A percentile compares a stretch with the other conserved stretches of the same genome.
phyloP scores from a whole-genome alignment of 495 filamentous ascomycete species.

The Podospora pseudocomata region DNA sequence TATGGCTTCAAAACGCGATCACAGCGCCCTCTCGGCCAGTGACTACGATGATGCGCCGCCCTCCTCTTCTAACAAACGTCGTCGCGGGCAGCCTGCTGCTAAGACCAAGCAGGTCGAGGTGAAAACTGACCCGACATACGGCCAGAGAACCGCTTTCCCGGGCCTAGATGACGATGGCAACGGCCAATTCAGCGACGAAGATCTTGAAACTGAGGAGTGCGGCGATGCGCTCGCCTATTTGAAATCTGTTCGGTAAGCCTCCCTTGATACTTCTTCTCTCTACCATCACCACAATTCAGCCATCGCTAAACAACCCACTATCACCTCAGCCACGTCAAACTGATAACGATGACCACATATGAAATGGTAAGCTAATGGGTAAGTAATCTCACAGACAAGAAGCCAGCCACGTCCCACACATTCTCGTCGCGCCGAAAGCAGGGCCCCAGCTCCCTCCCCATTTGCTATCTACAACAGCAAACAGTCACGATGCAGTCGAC shows the following conservation, averaged over 20 bases:
- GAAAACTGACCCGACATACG: conserved; percentile 61
- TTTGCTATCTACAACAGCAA: conserved; percentile 21
- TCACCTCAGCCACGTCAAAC: conserved; percentile 17
- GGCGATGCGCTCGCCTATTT: conserved; percentile 70
- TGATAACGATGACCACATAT: conserved; percentile 11
- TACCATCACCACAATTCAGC: conserved; percentile 19
- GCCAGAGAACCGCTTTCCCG: conserved; percentile 74
- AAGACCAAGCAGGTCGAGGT: conserved; percentile 26
- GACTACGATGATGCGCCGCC: conserved; percentile 13
- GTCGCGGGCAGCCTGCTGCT: conserved; percentile 19
- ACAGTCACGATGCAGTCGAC: conserved; percentile 29
- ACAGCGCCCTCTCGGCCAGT: conserved; percentile 9
- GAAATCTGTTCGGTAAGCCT: conserved; percentile 71
- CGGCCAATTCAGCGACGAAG: conserved; percentile 39
- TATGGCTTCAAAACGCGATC: conserved; percentile 35
- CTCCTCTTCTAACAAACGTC: conserved; percentile 29
- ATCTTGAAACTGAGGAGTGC: conserved; percentile 56
- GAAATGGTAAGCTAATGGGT: conserved; percentile 37
- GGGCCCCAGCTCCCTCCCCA: conserved; percentile 44
- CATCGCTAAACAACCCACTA: conserved; percentile 32
- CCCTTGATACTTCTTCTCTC: conserved; percentile 10
- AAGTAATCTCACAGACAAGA: conserved; percentile 56
- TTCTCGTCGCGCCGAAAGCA: conserved; percentile 56
- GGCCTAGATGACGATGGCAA: conserved; percentile 55
- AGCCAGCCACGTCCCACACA: conserved; percentile 64